Evolutionary conservation across 768 basidiomycete genomes (phyloP).

Genomic region (Lentinula boryana): DNA sequence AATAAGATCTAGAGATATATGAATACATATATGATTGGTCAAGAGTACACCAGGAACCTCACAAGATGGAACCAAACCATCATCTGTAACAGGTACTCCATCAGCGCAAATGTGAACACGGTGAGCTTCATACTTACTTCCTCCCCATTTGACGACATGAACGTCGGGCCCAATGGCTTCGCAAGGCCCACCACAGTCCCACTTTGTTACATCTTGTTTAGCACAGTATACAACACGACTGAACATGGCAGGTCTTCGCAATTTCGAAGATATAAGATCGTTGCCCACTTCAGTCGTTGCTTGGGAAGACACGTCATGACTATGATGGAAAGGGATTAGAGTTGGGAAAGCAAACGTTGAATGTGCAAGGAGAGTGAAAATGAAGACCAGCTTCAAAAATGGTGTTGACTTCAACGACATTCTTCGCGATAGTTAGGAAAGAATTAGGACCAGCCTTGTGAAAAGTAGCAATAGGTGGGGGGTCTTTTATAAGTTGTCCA

Average conservation of each 20-base stretch:
- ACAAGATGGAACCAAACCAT: background rate
- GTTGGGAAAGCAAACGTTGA: background rate
- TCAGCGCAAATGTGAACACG: background rate
- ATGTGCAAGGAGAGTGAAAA: background rate
- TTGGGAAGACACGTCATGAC: background rate
- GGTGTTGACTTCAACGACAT: background rate
- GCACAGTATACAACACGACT: background rate
- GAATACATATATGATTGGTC: background rate
- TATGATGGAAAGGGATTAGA: background rate
- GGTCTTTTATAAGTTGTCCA: too few relatives aligned
- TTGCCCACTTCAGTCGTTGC: background rate
- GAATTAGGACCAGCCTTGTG: background rate
- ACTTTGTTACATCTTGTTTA: background rate
- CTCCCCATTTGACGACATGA: background rate
- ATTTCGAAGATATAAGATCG: background rate
- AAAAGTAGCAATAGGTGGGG: too few relatives aligned
- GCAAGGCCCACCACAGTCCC: background rate
- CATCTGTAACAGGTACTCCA: background rate
- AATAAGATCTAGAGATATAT: conserved; percentile 11
- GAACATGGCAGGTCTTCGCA: background rate
- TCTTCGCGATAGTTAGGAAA: background rate
- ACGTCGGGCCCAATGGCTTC: background rate
- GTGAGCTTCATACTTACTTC: background rate
- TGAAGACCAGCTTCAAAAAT: background rate
- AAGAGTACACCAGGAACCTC: background rate